Evolutionary conservation across 2,329 filamentous ascomycete species (phyloP).

Genomic region (Cryoendolithus antarcticus): DNA sequence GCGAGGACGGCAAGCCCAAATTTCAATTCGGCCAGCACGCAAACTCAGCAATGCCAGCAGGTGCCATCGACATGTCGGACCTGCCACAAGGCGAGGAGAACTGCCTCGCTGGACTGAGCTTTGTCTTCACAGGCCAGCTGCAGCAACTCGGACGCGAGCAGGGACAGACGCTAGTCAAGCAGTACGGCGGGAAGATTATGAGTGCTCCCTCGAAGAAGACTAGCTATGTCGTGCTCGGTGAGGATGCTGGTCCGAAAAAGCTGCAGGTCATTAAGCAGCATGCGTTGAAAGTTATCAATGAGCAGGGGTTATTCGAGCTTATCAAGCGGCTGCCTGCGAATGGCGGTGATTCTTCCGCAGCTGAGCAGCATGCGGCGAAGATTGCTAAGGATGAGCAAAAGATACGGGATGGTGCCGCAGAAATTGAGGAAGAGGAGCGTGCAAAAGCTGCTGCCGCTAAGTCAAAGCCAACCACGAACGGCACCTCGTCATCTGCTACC

Average conservation of each 20-base stretch:
- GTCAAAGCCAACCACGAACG: constrained; percentile 25
- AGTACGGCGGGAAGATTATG: constrained; percentile 86
- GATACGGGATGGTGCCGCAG: constrained; percentile 63
- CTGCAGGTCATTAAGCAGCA: constrained; percentile 70
- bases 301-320: constrained; percentile 79
- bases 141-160: constrained; percentile 73
- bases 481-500: constrained; percentile 26
- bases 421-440: constrained; percentile 71
- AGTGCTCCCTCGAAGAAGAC: constrained; percentile 82
- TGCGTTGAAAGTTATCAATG: constrained; percentile 83
- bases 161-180: constrained; percentile 74
- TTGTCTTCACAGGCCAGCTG: constrained; percentile 89
- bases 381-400: constrained; percentile 74
- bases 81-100: constrained; percentile 76
- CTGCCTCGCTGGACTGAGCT: constrained; percentile 76
- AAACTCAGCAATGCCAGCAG: constrained; percentile 44
- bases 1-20: constrained; percentile 47
- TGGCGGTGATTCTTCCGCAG: constrained; percentile 78
- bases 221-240: constrained; percentile 80
- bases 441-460: constrained; percentile 28
- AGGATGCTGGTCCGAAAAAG: constrained; percentile 87
- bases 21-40: constrained; percentile 58
- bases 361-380: constrained; percentile 74
- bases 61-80: constrained; percentile 53
- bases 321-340: constrained; percentile 71